Base-by-base conservation (phyloP, 768 basidiomycete species). In the Trametes cubensis region DNA sequence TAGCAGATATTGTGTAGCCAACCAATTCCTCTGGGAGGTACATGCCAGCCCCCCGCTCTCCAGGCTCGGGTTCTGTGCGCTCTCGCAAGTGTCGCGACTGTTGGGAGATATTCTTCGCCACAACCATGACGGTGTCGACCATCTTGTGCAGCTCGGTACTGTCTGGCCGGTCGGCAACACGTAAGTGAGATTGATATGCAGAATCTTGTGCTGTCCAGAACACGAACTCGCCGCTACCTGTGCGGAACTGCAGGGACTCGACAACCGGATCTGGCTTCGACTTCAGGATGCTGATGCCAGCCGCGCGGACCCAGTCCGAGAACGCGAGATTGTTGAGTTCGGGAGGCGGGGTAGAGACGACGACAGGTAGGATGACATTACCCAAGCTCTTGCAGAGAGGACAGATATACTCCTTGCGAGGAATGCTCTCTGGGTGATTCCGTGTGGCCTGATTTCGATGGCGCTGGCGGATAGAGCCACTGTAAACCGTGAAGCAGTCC, bases 361-460 rank as follows among this genome's bases (percentile, higher is more conserved):
- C 79, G 18, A 95, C 87, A 0, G 97, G 97, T 0, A 99, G 81
- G 44, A 99, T 88, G 30, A 94, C 86, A 73, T 99, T 99, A 3
- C 96, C 95, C 6, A 98, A 79, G 67, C 92, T 94, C 76, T 98
- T 98, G 80, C 97, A 99, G 4, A 99, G 78, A 1, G 97, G 97
- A 68, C 97, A 99, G 49, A 98, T 91, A 76, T 89, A 98, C 70
- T 99, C 97, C 67, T 90, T 90, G 42, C 97, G 83, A 17, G 90
- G 86, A n/a, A 95, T 93, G 68, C 87, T 90, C 72, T 98, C 96
- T 0, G 97, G 95, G 70, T 97, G 96, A 66, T 95, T 94, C 41
- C 97, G 80, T 6, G 94, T 94, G 6, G 91, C 86, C 67, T 98
- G 96, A 0, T 89, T 81, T 8, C 90, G 84, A 71, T 96, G 94